Evolutionary conservation across 169 alveolate genomes (phyloP), one percentile per base, ranked within the genome.

Genomic region (Plasmodium coatneyi): DNA sequence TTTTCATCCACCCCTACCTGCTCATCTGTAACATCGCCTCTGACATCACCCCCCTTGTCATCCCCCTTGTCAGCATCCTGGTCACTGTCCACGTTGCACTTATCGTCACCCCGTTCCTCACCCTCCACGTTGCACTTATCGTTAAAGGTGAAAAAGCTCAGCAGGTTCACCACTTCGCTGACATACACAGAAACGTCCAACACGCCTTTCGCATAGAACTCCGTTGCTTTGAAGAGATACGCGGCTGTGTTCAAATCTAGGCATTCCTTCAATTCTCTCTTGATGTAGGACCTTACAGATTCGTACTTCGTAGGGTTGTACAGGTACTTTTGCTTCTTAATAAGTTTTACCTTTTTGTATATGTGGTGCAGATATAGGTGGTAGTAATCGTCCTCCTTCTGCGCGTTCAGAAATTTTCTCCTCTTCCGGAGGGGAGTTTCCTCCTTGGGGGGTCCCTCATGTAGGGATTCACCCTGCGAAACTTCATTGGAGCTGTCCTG

Each of bases 141-240:
- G 32, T 76, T 87, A 5, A 87, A 87, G 28, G 93, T 87, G 72
- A 87, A 87, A 28, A 87, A 87, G 19, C 93, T 87, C 22, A 87
- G 93, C 19, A 87, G 80, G 56, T 32, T 56, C 32, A 78, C 56
- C 28, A 87, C 70, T 66, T 87, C 93, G 52, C 71, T 79, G 12
- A 87, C 93, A 60, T 87, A 87, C 12, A 87, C 93, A 14, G 93
- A 87, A n/a, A 60, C 89, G 0, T 87, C 93, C 81, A 87, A 39
- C 14, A 87, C 25, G 30, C 46, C 71, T 22, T 87, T 87, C 19
- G 93, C 46, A 39, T 78, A 87, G 49, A 49, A 79, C 34, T 87
- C 93, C 4, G 84, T 60, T 41, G 81, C 46, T 41, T 87, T 87
- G 71, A 87, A 87, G 49, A 87, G 80, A 14, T 87, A 87, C 30